These are phyloP conservation scores for Coniochaeta prunicola DNA, from an alignment of 2,329 filamentous ascomycete genomes.

Conservation along the genomic window DNA sequence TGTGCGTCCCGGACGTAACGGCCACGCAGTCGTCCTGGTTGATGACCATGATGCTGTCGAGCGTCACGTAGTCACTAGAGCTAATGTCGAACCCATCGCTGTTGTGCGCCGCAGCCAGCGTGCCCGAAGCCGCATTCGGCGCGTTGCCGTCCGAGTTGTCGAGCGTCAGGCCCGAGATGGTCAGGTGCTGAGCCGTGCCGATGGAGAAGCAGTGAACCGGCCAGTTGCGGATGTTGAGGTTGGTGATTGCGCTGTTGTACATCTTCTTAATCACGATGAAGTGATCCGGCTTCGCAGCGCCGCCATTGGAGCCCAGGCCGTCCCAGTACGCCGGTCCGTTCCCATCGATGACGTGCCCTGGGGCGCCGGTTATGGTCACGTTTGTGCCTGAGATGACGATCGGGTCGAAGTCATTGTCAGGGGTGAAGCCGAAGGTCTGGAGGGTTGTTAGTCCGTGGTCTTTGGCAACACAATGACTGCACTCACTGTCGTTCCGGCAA, in stretches of 20 bases:
- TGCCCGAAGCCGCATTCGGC: slow-evolving; percentile 12
- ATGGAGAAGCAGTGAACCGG: slow-evolving; percentile 35
- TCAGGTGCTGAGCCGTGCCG: slow-evolving; percentile 24
- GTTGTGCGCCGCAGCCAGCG: slow-evolving; percentile 32
- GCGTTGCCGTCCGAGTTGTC: slow-evolving; percentile 31
- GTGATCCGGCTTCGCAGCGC: slow-evolving; percentile 29
- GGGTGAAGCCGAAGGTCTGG: slow-evolving; percentile 7
- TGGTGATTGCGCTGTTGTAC: slow-evolving; percentile 26
- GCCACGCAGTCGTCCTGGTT: slow-evolving; percentile 59
- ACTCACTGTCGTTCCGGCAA: slow-evolving; percentile 9
- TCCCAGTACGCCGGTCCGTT: slow-evolving; percentile 18
- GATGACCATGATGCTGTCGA: slow-evolving; percentile 43
- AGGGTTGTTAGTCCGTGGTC: background rate
- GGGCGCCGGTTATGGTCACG: slow-evolving; percentile 12
- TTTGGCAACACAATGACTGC: no score
- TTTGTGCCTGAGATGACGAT: slow-evolving; percentile 11
- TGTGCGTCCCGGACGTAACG: slow-evolving; percentile 44
- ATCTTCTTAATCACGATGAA: slow-evolving; percentile 43
- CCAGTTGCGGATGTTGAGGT: slow-evolving; percentile 32
- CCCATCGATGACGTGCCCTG: slow-evolving; percentile 11
- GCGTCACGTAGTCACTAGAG: slow-evolving; percentile 38
- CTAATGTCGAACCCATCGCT: slow-evolving; percentile 55
- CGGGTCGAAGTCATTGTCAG: slow-evolving; percentile 6
- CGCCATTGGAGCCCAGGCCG: slow-evolving; percentile 28
- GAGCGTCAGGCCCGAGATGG: slow-evolving; percentile 25